Evolutionary conservation across 352 stramenopile genomes (phyloP).

Genomic region (Peronosclerospora sorghi): DNA sequence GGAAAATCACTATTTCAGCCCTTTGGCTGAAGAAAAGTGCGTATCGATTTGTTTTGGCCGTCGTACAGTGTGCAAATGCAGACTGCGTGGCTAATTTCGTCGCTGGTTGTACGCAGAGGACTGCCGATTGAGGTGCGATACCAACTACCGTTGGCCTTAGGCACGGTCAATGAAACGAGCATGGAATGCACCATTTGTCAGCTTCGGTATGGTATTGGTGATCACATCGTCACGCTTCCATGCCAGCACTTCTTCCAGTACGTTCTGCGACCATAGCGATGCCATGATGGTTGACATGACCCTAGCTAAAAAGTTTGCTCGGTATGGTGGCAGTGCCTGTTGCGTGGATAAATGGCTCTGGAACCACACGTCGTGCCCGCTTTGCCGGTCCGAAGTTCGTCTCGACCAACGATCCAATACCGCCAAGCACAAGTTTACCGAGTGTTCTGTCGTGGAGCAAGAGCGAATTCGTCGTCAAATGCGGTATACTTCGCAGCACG

Average conservation of each 20-base stretch:
- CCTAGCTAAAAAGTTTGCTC: no score
- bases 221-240: slow-evolving; percentile 73
- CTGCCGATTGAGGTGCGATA: slow-evolving; percentile 71
- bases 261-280: slow-evolving; percentile 8
- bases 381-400: slow-evolving; percentile 71
- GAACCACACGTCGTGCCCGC: slow-evolving; percentile 77
- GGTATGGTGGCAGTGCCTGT: slow-evolving; percentile 40
- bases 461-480: slow-evolving; percentile 65
- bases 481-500: slow-evolving; percentile 53
- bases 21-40: slow-evolving; percentile 65
- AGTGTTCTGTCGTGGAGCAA: slow-evolving; percentile 57
- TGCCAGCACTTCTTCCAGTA: slow-evolving; percentile 86
- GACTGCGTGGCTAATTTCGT: slow-evolving; percentile 1
- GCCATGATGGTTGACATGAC: background rate
- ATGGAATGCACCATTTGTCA: slow-evolving; percentile 84
- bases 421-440: slow-evolving; percentile 66
- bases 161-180: slow-evolving; percentile 70
- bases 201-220: slow-evolving; percentile 68
- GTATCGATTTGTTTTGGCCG: slow-evolving; percentile 10
- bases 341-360: slow-evolving; percentile 82
- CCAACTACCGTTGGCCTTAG: slow-evolving; percentile 61
- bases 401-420: slow-evolving; percentile 25
- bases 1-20: slow-evolving; percentile 58
- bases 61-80: background rate
- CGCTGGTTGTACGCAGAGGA: slow-evolving; percentile 24